phyloP scores from a whole-genome alignment of 1,284 basidiomycete genomes.

The Pseudozyma sp. region DNA sequence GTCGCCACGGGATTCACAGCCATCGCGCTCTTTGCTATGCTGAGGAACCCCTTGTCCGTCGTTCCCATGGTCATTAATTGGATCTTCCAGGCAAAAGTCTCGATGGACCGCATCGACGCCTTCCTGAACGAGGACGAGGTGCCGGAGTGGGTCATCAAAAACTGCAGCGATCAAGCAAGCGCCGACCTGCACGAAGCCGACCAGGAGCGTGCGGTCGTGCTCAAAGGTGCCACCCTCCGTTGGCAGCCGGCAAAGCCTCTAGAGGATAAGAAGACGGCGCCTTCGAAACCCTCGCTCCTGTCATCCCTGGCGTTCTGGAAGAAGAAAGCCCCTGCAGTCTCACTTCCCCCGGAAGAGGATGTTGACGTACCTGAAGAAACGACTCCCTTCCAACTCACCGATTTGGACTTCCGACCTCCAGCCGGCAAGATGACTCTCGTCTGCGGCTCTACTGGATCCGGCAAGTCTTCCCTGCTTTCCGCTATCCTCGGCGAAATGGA shows the following conservation, averaged over 20 bases:
- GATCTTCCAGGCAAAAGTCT: conserved; percentile 76
- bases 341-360: neutral
- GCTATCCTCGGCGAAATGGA: conserved; percentile 61
- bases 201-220: conserved; percentile 73
- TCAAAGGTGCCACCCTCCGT: conserved; percentile 76
- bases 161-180: conserved; percentile 19
- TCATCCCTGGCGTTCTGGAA: conserved; percentile 21
- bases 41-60: conserved; percentile 49
- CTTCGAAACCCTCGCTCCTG: conserved; percentile 11
- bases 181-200: conserved; percentile 13
- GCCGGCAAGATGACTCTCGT: conserved; percentile 50
- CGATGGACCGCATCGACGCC: conserved; percentile 81
- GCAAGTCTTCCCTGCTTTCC: conserved; percentile 58
- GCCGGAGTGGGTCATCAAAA: conserved; percentile 75
- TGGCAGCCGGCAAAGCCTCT: conserved; percentile 20
- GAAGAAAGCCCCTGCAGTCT: conserved; percentile 7
- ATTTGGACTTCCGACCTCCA: conserved; percentile 43
- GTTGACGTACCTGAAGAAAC: neutral
- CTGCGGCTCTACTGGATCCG: conserved; percentile 60
- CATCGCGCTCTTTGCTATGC: conserved; percentile 53
- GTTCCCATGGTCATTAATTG: conserved; percentile 51
- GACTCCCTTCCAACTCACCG: conserved; percentile 44
- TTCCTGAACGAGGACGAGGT: conserved; percentile 87
- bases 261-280: neutral
- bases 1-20: conserved; percentile 54